Conservation (phyloP, 2,329 filamentous ascomycete species). For the Aphanoascus verrucosus region DNA sequence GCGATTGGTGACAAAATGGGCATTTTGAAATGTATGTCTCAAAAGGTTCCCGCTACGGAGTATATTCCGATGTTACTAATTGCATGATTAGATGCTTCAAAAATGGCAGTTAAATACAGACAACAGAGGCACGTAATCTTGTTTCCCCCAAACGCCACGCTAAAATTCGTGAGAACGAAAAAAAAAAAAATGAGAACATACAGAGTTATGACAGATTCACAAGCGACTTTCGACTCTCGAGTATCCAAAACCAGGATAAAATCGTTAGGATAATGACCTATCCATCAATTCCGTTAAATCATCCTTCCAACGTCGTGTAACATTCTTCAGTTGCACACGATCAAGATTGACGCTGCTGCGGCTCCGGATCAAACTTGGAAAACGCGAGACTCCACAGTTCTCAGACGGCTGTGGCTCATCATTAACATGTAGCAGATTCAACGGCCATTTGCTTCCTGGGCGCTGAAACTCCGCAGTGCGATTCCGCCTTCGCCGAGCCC, state of each 20-base stretch:
- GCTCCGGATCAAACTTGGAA: not conserved
- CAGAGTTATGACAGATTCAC: not conserved
- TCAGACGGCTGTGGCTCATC: not conserved
- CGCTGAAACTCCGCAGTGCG: conserved; percentile 14
- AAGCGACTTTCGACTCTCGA: not conserved
- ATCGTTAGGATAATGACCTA: not conserved
- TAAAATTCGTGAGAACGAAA: not conserved
- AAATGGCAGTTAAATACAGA: not conserved
- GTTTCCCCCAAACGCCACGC: not conserved
- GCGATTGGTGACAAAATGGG: not conserved
- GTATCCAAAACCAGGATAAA: not conserved
- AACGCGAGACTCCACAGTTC: not conserved
- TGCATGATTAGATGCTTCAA: not conserved
- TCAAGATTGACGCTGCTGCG: not conserved
- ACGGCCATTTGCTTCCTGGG: conserved; percentile 6
- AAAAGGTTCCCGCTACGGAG: not conserved
- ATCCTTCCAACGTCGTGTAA: conserved; percentile 3
- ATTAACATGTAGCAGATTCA: not conserved
- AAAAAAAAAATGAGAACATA: not conserved
- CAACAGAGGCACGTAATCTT: not conserved
- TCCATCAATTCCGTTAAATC: not conserved
- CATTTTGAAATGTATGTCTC: not conserved
- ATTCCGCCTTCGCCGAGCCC: conserved; percentile 3
- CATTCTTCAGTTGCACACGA: not conserved
- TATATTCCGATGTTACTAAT: not conserved